A percentile compares a stretch with the other conserved stretches of the same genome.
Evolutionary conservation across 2,329 filamentous ascomycete species (phyloP).

Genomic region (Cyphellophora europaea): DNA sequence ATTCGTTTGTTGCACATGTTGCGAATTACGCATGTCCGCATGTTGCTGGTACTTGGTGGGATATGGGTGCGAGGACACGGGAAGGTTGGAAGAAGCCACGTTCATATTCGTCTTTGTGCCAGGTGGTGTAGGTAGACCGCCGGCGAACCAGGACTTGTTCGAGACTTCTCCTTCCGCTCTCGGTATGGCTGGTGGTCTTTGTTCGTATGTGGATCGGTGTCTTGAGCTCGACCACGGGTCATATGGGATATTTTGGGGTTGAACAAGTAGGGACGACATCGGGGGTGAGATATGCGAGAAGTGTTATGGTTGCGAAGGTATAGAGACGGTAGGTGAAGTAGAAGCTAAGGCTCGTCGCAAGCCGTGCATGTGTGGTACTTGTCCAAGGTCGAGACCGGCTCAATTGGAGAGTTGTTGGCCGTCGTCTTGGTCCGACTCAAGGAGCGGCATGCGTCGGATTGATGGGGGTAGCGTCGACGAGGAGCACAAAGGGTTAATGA

Average conservation of each 20-base stretch:
- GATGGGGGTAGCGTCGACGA: too few relatives aligned
- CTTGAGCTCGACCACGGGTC: background rate
- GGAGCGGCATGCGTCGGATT: too few relatives aligned
- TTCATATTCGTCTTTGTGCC: conserved; percentile 14
- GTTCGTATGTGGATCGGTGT: background rate
- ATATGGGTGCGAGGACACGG: too few relatives aligned
- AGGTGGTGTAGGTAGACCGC: conserved; percentile 19
- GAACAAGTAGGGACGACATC: conserved; percentile 1
- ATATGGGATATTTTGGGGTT: background rate
- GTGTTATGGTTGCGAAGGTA: background rate
- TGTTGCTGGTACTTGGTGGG: conserved; percentile 4
- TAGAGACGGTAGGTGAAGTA: too few relatives aligned
- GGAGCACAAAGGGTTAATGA: too few relatives aligned
- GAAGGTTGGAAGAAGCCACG: background rate
- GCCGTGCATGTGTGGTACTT: too few relatives aligned
- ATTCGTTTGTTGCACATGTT: too few relatives aligned
- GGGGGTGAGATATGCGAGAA: conserved; percentile 1
- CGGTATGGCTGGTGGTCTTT: background rate
- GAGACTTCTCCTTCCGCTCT: too few relatives aligned
- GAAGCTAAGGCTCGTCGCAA: too few relatives aligned
- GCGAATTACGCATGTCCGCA: conserved; percentile 6
- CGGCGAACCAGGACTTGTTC: conserved; percentile 10
- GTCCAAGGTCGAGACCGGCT: too few relatives aligned
- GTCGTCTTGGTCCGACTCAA: too few relatives aligned
- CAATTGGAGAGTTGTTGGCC: too few relatives aligned